Conservation (phyloP, 768 basidiomycete genomes). For the Termitomyces sp. region DNA sequence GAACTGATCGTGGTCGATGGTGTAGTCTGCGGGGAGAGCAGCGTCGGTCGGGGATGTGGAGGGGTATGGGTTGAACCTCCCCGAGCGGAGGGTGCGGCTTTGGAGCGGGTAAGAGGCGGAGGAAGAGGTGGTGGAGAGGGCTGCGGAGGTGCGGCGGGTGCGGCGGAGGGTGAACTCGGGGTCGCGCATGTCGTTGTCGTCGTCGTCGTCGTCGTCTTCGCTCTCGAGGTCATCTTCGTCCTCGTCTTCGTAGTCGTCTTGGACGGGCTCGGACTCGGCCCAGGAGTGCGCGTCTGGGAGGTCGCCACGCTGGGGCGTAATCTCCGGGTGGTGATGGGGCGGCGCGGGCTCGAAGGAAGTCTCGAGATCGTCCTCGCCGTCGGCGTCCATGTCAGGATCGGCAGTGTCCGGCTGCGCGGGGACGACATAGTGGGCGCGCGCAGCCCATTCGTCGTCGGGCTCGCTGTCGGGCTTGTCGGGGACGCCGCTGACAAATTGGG, state of each 20-base stretch:
- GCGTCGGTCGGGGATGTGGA: slow-evolving; percentile 5
- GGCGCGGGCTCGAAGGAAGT: slow-evolving; percentile 21
- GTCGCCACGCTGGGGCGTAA: slow-evolving; percentile 12
- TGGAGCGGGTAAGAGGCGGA: slow-evolving; percentile 2
- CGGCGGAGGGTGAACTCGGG: slow-evolving; percentile 25
- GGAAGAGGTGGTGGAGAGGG: neutral
- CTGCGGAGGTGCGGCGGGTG: slow-evolving; percentile 9
- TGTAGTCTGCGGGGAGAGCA: neutral
- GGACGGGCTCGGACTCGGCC: slow-evolving; percentile 2
- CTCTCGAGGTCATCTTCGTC: slow-evolving; percentile 16
- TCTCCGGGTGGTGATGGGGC: slow-evolving; percentile 1
- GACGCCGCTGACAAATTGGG: slow-evolving; percentile 5
- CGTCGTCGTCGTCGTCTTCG: slow-evolving; percentile 17
- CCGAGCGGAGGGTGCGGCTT: slow-evolving; percentile 9
- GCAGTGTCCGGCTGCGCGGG: too few species aligned
- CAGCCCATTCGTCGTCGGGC: neutral
- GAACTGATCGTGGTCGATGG: neutral
- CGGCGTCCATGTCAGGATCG: slow-evolving; percentile 19
- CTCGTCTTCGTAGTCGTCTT: slow-evolving; percentile 15
- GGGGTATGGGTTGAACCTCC: slow-evolving; percentile 14
- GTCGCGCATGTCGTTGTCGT: slow-evolving; percentile 25
- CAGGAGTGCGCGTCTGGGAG: neutral
- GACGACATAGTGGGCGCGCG: neutral
- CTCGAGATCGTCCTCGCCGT: slow-evolving; percentile 26
- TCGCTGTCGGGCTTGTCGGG: slow-evolving; percentile 4